A percentile compares a stretch with the other conserved stretches of the same genome.
These are phyloP conservation scores for Saccharum spontaneum DNA, from an alignment of 176 grass and related monocot genomes.

Conservation along the genomic window DNA sequence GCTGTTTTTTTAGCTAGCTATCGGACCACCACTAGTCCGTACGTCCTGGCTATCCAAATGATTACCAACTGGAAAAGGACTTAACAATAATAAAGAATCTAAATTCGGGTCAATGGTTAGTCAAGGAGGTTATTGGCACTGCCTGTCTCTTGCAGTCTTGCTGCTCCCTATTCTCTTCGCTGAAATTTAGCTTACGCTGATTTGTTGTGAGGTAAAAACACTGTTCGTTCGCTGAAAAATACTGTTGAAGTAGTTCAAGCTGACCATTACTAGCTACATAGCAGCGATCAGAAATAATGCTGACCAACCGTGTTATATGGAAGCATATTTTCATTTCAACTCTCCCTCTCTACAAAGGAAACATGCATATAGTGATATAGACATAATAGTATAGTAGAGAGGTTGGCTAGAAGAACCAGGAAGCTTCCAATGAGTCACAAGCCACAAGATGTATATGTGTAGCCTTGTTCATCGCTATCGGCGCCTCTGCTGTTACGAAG, in stretches of 20 bases:
- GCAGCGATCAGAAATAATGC: no score
- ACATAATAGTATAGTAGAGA: no score
- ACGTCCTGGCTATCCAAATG: background rate
- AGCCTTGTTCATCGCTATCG: background rate
- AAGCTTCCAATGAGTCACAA: background rate
- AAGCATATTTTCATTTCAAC: background rate
- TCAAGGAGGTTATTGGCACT: background rate
- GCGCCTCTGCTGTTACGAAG: background rate
- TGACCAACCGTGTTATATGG: no score
- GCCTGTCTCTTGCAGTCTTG: background rate
- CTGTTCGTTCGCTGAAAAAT: no score
- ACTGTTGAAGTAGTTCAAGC: no score
- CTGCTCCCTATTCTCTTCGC: background rate
- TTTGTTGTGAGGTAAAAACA: no score
- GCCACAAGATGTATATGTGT: background rate
- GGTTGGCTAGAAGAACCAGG: background rate
- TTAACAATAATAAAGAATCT: background rate
- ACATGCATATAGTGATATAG: no score
- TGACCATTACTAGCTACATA: background rate
- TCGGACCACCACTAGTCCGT: no score
- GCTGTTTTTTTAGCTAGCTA: no score
- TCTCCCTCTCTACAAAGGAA: background rate
- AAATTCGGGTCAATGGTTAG: background rate
- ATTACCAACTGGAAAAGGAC: background rate
- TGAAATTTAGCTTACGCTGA: no score